Evolutionary conservation across 23 red algal species (phyloP).

Genomic region (Gracilaria caudata): DNA sequence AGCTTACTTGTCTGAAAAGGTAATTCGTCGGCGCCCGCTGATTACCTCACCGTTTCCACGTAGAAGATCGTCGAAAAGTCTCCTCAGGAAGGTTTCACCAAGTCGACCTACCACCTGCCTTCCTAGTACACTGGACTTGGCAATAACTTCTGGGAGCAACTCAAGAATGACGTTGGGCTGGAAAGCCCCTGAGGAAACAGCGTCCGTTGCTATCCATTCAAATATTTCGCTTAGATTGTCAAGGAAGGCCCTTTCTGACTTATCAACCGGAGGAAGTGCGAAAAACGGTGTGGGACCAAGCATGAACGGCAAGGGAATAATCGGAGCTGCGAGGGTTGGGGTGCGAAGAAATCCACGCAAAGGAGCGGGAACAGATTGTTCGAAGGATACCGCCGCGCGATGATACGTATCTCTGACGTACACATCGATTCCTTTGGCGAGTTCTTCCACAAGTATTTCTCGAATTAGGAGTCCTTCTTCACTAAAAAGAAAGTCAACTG

Average conservation of each 20-base stretch:
- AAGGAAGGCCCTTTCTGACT: slow-evolving; percentile 48
- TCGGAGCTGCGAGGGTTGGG: neutral
- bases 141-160: slow-evolving; percentile 56
- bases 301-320: slow-evolving; percentile 41
- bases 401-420: slow-evolving; percentile 45
- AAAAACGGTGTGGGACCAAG: slow-evolving; percentile 24
- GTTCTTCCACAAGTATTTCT: slow-evolving; percentile 81
- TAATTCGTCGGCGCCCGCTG: slow-evolving; percentile 37
- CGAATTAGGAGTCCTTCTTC: slow-evolving; percentile 77
- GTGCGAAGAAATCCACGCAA: slow-evolving; percentile 6
- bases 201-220: slow-evolving; percentile 43
- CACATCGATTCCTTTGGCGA: slow-evolving; percentile 79
- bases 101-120: slow-evolving; percentile 54
- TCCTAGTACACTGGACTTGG: slow-evolving; percentile 37
- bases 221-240: slow-evolving; percentile 48
- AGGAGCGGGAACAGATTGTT: slow-evolving; percentile 52
- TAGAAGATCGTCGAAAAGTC: slow-evolving; percentile 61
- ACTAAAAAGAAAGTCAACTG: slow-evolving; percentile 77
- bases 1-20: neutral
- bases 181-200: neutral
- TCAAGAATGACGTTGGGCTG: slow-evolving; percentile 28
- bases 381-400: slow-evolving; percentile 30
- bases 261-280: slow-evolving; percentile 61
- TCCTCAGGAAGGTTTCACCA: slow-evolving; percentile 45
- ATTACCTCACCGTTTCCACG: slow-evolving; percentile 49